Evolutionary conservation across 2,329 filamentous ascomycete genomes (phyloP), one percentile per base, ranked within the genome.

Genomic region (Chalaropsis thielavioides): DNA sequence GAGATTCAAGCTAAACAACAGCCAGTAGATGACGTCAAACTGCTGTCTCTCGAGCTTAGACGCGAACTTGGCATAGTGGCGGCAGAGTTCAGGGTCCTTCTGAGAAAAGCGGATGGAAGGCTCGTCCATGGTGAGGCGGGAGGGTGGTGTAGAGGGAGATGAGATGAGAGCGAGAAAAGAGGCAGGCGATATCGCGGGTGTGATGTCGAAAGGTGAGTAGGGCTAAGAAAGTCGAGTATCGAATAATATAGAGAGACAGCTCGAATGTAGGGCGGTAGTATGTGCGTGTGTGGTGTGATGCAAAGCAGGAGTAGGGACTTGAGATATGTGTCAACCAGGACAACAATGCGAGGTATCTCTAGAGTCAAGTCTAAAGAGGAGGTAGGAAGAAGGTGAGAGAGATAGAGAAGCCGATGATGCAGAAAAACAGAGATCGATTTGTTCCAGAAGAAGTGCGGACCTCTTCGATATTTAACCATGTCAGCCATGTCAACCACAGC

Each of bases 21-120:
- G 68, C 78, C 78, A 81, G 71, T 79, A 81, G 27, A 80, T 71
- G 13, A 75, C 69, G 67, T 77, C 76, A 67, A 79, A 79, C 68
- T 80, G 73, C 69, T 72, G 71, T 62, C 75, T 69, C 11, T 72
- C 73, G 67, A 80, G 71, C 66, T 76, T 70, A 5, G 74, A 71
- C 35, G 78, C 77, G 69, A 80, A 80, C 54, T 72, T 70, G 43
- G 78, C 79, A 69, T 78, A 78, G 49, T 72, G 69, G 27, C 69
- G 63, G 67, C 76, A 78, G 17, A 76, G 71, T 43, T 71, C 71
- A 1, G 69, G 69, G 61, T 73, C 72, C 31, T 67, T 62, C 13
- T 68, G 65, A 2, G 67, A 63, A 46, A 67, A 69, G 11, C 63
- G 63, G 41, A 61, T 46, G 5, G 27, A 27, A 35, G 56, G 49